Base-by-base conservation (phyloP, 345 rosid genomes). In the Gossypium ekmanianum region DNA sequence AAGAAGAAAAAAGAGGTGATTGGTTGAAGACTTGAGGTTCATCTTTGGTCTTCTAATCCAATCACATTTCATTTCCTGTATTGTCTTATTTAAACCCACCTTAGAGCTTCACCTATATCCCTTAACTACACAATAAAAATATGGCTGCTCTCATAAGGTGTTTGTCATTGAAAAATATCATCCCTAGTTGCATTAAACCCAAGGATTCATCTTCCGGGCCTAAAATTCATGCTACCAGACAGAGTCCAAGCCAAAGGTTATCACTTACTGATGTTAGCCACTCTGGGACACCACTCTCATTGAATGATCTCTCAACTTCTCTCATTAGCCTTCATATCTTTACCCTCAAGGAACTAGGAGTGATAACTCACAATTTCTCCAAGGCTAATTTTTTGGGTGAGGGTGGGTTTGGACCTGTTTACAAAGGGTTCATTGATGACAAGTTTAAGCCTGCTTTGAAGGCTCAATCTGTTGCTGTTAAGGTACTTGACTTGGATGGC, bases 371-470 rank as follows among this genome's bases (percentile, higher is more conserved):
- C 17, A 52, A 79, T 11, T 87, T 90, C 71, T 79, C 88, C 4
- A 82, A 29, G 74, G 68, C 81, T 54, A 80, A 86, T 47, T 78
- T 52, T 56, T 84, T 90, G 0, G 94, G 94, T 1, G 88, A 84
- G 77, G 94, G 94, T 9, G 94, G 94, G 54, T 90, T 90, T 13
- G 94, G 94, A 24, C 58, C 76, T 9, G 94, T 90, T 3, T 85
- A 83, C 80, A 90, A 85, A 68, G 94, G 94, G 41, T 82, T 84
- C 75, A 74, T 88, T 62, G 75, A 84, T 34, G 87, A 75, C 16
- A 76, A 78, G 52, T 83, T 87, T 14, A 79, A 85, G 82, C 84
- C 89, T 13, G 85, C 87, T 2, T 68, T 90, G 20, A 68, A 83
- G 76, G 80, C 91, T 71, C 92, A 88, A 67, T 65, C 82, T 43